Base-by-base conservation (phyloP, 805 yeast species). In the Schizosaccharomyces octosporus region DNA sequence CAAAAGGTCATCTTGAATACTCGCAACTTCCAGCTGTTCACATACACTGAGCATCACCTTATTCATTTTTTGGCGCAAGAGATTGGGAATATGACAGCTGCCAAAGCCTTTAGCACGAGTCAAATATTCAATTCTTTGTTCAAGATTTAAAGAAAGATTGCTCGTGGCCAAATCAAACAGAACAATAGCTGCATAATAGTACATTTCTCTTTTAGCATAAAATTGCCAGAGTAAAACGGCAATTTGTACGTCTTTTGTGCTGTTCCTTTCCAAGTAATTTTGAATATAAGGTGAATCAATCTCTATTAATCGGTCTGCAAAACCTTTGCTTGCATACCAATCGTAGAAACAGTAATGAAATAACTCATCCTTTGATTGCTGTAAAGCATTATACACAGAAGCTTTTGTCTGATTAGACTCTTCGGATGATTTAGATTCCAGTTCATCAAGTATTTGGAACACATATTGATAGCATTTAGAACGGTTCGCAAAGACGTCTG, bases 61-160 rank as follows among this genome's bases (percentile, higher is more conserved):
- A 36, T 83, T 80, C 78, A 87, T 83, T 64, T 82, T 81, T 67
- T 85, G 94, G 66, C 90, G 78, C 67, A 83, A 77, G 63, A 77
- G 79, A 39, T 90, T 86, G 31, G 90, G 84, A 64, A 88, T 81
- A 57, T 79, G 81, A 70, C 95, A 84, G 68, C 87, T 86, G 70
- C 95, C 85, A 74, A 87, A 88, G 2, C 95, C 95, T 70, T 84
- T 85, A 0, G 97, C 97, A 66, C 97, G 79, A 1, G 97, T 86
- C 62, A 93, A 75, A 69, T 79, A 87, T 71, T 89, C 96, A 55
- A 90, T 83, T 69, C 98, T 79, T 67, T 84, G 83, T 48, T 79
- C 77, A 63, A 90, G 76, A 45, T 78, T 73, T 60, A 90, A 75
- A 11, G 78, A 78, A 36, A 41, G 29, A n/a, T 21, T 17, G 60